These are phyloP conservation scores for Apostasia ramifera DNA, from an alignment of 106 monocot genomes.

Conservation along the genomic window DNA sequence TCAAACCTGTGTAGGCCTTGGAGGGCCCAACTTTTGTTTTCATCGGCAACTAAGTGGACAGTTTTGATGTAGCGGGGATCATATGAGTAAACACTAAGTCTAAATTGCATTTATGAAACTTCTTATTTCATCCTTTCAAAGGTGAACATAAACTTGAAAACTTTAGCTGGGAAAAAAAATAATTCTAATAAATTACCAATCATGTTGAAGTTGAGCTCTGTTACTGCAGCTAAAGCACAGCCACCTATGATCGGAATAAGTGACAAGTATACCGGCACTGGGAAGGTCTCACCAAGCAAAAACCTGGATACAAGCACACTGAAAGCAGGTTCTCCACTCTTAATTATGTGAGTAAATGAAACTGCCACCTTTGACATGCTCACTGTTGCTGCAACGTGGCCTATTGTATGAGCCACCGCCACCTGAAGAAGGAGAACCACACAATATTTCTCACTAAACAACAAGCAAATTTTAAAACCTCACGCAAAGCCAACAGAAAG, in stretches of 20 bases:
- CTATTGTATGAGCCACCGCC: conserved; percentile 56
- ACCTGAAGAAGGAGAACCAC: conserved; percentile 17
- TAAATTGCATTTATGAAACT: too few species aligned
- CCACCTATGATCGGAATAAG: conserved; percentile 83
- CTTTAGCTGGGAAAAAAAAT: too few species aligned
- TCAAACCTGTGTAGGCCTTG: too few species aligned
- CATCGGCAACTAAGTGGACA: too few species aligned
- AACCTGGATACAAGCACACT: conserved; percentile 76
- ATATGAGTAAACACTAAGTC: too few species aligned
- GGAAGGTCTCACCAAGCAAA: conserved; percentile 69
- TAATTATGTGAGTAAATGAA: conserved; percentile 69
- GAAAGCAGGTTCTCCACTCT: conserved; percentile 68
- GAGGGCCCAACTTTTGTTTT: too few species aligned
- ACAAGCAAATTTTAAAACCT: background rate
- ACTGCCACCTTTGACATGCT: conserved; percentile 77
- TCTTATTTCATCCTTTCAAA: too few species aligned
- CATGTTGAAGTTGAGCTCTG: conserved; percentile 90
- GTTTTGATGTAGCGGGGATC: too few species aligned
- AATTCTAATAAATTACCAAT: conserved; percentile 32
- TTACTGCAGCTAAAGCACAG: conserved; percentile 76
- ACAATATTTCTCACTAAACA: background rate
- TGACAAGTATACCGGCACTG: conserved; percentile 51
- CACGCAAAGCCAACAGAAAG: background rate
- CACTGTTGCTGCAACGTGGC: conserved; percentile 64
- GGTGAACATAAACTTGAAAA: too few species aligned